Evolutionary conservation across 768 basidiomycete species (phyloP).

Genomic region (Thelephora ganbajun): DNA sequence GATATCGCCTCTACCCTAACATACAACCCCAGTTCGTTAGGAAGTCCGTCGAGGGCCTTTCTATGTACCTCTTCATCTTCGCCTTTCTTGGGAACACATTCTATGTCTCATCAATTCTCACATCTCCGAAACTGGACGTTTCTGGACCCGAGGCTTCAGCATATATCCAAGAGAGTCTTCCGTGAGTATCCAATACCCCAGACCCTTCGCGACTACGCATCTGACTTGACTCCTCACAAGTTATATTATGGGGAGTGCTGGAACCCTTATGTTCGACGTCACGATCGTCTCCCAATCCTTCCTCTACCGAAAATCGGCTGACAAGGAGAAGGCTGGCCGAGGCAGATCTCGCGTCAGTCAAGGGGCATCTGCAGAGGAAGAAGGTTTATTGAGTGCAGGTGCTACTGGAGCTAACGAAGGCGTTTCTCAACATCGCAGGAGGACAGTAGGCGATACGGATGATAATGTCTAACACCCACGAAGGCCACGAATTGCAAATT

Average conservation of each 20-base stretch:
- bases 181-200: constrained; percentile 35
- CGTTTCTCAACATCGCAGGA: constrained; percentile 10
- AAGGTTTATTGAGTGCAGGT: constrained; percentile 15
- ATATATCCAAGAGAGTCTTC: constrained; percentile 71
- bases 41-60: constrained; percentile 91
- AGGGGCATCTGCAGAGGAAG: constrained; percentile 14
- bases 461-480: too few species aligned
- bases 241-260: constrained; percentile 84
- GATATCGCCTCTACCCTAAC: background rate
- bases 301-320: constrained; percentile 42
- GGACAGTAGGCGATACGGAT: constrained; percentile 4
- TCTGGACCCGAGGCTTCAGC: constrained; percentile 46
- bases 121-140: constrained; percentile 47
- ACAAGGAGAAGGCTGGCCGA: constrained; percentile 10
- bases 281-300: constrained; percentile 80
- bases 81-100: constrained; percentile 91
- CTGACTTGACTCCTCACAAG: constrained; percentile 22
- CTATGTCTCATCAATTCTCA: constrained; percentile 84
- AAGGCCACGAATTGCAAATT: too few species aligned
- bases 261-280: constrained; percentile 87
- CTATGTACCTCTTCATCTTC: constrained; percentile 84
- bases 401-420: constrained; percentile 10
- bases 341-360: constrained; percentile 10
- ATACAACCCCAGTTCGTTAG: constrained; percentile 49
- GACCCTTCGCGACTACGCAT: background rate